phyloP scores from a whole-genome alignment of 345 rosid genomes.

The Streptanthus diversifolius region DNA sequence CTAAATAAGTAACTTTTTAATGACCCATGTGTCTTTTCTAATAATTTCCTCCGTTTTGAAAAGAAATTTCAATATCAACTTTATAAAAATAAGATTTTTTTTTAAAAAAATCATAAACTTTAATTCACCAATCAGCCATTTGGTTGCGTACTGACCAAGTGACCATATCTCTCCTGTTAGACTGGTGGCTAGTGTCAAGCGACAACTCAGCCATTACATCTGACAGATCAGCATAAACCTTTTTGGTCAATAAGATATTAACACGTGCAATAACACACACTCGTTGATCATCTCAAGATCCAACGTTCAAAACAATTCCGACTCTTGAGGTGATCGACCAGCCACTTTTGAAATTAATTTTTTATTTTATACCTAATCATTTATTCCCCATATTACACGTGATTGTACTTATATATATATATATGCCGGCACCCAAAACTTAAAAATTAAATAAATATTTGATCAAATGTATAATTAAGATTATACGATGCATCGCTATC shows the following conservation, averaged over 20 bases:
- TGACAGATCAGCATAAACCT: slow-evolving; percentile 16
- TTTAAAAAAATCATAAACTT: too few species aligned
- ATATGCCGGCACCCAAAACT: background rate
- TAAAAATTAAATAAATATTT: background rate
- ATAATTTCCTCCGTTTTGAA: too few species aligned
- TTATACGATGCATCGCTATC: background rate
- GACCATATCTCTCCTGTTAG: background rate
- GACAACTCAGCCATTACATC: slow-evolving; percentile 25
- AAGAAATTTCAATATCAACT: too few species aligned
- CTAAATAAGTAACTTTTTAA: too few species aligned
- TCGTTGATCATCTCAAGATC: slow-evolving; percentile 9
- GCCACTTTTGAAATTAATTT: background rate
- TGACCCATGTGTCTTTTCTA: too few species aligned
- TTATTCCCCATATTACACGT: slow-evolving; percentile 9
- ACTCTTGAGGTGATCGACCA: slow-evolving; percentile 16
- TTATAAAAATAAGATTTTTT: background rate
- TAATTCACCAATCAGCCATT: background rate
- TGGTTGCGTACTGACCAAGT: slow-evolving; percentile 24
- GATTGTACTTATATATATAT: background rate
- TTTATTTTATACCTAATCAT: slow-evolving; percentile 22
- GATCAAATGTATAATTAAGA: background rate
- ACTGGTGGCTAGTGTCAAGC: slow-evolving; percentile 4
- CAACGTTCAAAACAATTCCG: slow-evolving; percentile 21
- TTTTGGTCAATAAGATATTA: background rate
- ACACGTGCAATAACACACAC: background rate